phyloP scores from a whole-genome alignment of 108 stramenopile genomes.

The Asterionellopsis glacialis region DNA sequence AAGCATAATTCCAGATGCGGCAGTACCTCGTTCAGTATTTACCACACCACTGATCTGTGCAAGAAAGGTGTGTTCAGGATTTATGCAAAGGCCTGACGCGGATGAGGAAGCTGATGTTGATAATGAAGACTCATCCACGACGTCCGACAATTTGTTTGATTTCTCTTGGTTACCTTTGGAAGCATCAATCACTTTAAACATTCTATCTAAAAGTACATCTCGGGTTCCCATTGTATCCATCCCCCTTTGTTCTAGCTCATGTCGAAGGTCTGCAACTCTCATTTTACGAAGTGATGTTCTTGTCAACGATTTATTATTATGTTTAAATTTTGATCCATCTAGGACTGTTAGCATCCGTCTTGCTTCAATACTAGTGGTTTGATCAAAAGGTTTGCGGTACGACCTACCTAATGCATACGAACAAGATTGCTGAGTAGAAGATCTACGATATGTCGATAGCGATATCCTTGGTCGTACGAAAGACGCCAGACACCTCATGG shows the following conservation, averaged over 20 bases:
- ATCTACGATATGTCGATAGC: too few relatives aligned
- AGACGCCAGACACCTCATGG: too few relatives aligned
- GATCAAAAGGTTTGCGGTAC: too few relatives aligned
- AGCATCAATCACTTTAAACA: neutral
- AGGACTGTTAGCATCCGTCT: too few relatives aligned
- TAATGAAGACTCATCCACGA: neutral
- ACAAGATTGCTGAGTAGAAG: too few relatives aligned
- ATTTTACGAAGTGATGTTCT: conserved; percentile 1
- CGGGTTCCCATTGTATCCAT: neutral
- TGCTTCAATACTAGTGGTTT: too few relatives aligned
- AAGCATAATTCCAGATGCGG: conserved; percentile 7
- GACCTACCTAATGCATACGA: too few relatives aligned
- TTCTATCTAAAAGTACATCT: neutral
- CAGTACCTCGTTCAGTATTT: neutral
- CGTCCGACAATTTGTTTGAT: neutral
- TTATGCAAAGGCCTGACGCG: conserved; percentile 9
- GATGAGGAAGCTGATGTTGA: neutral
- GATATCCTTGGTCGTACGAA: too few relatives aligned
- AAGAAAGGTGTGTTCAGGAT: conserved; percentile 36
- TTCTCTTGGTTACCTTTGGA: neutral
- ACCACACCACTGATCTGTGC: conserved; percentile 78
- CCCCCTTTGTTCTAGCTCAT: neutral
- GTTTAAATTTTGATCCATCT: too few relatives aligned
- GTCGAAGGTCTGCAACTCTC: conserved; percentile 1
- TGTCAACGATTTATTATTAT: neutral